These are phyloP conservation scores for Solanum bulbocastanum DNA, from an alignment of 257 asterid genomes.

Conservation along the genomic window DNA sequence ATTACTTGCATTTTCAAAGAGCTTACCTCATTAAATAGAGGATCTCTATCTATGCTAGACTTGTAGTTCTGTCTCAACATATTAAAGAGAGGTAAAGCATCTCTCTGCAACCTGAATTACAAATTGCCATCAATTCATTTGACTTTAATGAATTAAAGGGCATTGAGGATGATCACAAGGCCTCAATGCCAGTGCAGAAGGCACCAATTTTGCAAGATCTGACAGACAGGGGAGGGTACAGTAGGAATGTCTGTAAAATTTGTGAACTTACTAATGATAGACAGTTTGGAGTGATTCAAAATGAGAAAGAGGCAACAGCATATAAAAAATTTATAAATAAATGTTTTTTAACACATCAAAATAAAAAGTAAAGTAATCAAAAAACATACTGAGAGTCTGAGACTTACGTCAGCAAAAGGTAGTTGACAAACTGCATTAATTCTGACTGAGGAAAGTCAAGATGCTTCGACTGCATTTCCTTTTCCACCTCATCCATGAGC, in stretches of 20 bases:
- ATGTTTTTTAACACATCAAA: background rate
- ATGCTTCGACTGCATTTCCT: conserved; percentile 48
- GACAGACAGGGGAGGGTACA: background rate
- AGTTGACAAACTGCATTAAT: conserved; percentile 58
- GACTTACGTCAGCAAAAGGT: conserved; percentile 75
- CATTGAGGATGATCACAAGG: background rate
- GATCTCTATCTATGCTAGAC: conserved; percentile 61
- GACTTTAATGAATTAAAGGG: background rate
- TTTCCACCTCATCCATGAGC: conserved; percentile 69
- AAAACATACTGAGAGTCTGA: conserved; percentile 9
- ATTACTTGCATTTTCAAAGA: background rate
- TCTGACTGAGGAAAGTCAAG: conserved; percentile 67
- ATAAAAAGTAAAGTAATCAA: background rate
- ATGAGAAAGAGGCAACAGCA: background rate
- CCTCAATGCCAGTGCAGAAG: background rate
- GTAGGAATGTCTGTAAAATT: background rate
- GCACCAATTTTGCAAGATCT: background rate
- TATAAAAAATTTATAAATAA: background rate
- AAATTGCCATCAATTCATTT: background rate
- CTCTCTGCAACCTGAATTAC: conserved; percentile 75
- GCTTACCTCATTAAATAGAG: conserved; percentile 57
- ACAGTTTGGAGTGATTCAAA: background rate
- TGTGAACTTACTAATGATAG: background rate
- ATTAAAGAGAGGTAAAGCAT: conserved; percentile 83
- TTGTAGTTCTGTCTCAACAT: conserved; percentile 72